These are phyloP conservation scores for Violaceomyces palustris DNA, from an alignment of 1,284 basidiomycete species.

Conservation along the genomic window DNA sequence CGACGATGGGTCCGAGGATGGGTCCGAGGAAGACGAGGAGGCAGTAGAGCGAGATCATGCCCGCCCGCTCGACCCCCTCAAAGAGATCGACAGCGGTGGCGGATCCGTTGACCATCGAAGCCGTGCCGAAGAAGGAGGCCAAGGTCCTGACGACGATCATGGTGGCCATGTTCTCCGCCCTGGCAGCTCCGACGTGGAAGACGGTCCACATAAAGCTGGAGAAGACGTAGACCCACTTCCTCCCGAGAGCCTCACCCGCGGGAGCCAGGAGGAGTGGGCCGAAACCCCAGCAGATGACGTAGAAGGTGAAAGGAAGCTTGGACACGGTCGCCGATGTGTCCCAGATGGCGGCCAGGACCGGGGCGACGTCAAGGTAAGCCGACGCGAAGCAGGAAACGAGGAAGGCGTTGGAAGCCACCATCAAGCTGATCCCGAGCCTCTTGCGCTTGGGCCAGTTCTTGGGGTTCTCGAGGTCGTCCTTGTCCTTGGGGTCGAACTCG, in stretches of 20 bases:
- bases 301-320: too few relatives aligned
- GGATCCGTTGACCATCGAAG: slow-evolving; percentile 17
- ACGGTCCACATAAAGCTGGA: slow-evolving; percentile 21
- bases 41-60: slow-evolving; percentile 33
- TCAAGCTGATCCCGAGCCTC: too few relatives aligned
- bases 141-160: slow-evolving; percentile 28
- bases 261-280: slow-evolving; percentile 37
- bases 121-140: slow-evolving; percentile 30
- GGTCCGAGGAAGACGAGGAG: slow-evolving; percentile 27
- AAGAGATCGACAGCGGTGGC: slow-evolving; percentile 26
- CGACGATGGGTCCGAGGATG: slow-evolving; percentile 11
- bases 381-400: too few relatives aligned
- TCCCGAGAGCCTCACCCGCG: slow-evolving; percentile 29
- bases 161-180: slow-evolving; percentile 19
- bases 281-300: slow-evolving; percentile 32
- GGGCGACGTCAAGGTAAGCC: too few relatives aligned
- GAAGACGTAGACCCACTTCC: slow-evolving; percentile 28
- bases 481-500: too few relatives aligned
- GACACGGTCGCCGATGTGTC: too few relatives aligned
- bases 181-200: slow-evolving; percentile 32
- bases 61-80: slow-evolving; percentile 9
- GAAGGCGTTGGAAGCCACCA: too few relatives aligned
- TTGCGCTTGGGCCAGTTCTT: too few relatives aligned
- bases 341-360: too few relatives aligned
- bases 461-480: too few relatives aligned